A percentile compares a stretch with the other conserved stretches of the same genome.
phyloP scores from a whole-genome alignment of 148 eudicot species.

The Cornus controversa region DNA sequence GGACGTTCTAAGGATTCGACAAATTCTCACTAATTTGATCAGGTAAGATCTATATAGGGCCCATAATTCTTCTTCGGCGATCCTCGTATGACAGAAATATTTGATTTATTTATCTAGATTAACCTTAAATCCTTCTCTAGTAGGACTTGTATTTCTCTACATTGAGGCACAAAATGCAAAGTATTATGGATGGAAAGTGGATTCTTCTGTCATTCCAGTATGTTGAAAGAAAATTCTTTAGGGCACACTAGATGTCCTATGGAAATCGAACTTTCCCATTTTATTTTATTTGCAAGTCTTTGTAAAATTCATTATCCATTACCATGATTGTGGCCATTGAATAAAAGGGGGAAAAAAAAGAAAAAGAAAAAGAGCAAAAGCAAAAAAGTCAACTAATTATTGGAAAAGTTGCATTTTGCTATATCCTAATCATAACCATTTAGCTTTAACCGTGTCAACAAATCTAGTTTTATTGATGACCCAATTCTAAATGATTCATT shows the following conservation, averaged over 20 bases:
- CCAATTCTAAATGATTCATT: no score
- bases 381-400: not conserved
- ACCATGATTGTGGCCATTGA: not conserved
- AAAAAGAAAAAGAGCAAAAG: no score
- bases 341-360: not conserved
- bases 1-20: conserved; percentile 89
- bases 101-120: not conserved
- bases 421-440: no score
- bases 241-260: not conserved
- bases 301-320: not conserved
- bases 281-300: not conserved
- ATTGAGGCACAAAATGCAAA: not conserved
- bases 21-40: conserved; percentile 92
- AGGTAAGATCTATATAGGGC: conserved; percentile 40
- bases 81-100: not conserved
- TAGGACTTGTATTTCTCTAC: not conserved
- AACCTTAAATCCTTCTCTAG: not conserved
- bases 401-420: not conserved
- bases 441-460: no score
- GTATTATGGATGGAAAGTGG: not conserved
- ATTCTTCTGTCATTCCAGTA: not conserved
- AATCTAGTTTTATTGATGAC: no score
- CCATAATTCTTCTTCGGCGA: not conserved
- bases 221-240: not conserved
- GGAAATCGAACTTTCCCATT: not conserved